These are phyloP conservation scores for Cochlearia excelsa DNA, from an alignment of 345 rosid genomes.

Conservation along the genomic window DNA sequence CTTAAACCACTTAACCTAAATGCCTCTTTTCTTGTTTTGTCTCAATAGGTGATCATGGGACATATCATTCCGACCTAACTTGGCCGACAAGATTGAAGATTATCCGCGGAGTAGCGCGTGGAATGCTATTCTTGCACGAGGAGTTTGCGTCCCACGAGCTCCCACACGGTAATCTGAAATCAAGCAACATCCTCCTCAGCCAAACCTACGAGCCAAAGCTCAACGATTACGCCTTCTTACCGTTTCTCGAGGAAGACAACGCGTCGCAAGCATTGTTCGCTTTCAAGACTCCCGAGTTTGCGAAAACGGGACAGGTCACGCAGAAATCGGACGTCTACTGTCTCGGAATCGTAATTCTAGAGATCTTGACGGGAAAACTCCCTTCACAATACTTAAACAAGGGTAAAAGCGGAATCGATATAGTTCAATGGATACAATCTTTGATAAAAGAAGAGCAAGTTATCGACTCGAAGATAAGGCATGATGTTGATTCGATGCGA, in stretches of 20 bases:
- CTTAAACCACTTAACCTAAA: too few relatives aligned
- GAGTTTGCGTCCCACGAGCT: constrained; percentile 53
- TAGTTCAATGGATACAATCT: constrained; percentile 54
- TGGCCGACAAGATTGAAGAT: constrained; percentile 68
- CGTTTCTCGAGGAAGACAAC: constrained; percentile 39
- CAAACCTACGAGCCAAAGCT: constrained; percentile 56
- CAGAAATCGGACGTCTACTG: constrained; percentile 76
- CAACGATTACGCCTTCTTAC: constrained; percentile 63
- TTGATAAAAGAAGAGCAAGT: constrained; percentile 48
- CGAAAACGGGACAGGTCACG: constrained; percentile 42
- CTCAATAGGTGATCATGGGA: constrained; percentile 55
- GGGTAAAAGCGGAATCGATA: constrained; percentile 59
- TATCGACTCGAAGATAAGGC: constrained; percentile 66
- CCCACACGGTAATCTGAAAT: constrained; percentile 90
- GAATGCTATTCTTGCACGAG: constrained; percentile 57
- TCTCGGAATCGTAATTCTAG: constrained; percentile 68
- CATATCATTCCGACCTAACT: constrained; percentile 46
- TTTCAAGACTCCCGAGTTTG: constrained; percentile 60
- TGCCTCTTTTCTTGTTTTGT: too few relatives aligned
- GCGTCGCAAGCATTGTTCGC: constrained; percentile 52
- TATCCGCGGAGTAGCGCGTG: constrained; percentile 56
- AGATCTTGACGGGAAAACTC: constrained; percentile 71
- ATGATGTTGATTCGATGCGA: constrained; percentile 28
- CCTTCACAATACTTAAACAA: constrained; percentile 66
- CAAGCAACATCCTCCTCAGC: constrained; percentile 66